Conservation (phyloP, 179 eudicot species). For the Nepenthes alata region DNA sequence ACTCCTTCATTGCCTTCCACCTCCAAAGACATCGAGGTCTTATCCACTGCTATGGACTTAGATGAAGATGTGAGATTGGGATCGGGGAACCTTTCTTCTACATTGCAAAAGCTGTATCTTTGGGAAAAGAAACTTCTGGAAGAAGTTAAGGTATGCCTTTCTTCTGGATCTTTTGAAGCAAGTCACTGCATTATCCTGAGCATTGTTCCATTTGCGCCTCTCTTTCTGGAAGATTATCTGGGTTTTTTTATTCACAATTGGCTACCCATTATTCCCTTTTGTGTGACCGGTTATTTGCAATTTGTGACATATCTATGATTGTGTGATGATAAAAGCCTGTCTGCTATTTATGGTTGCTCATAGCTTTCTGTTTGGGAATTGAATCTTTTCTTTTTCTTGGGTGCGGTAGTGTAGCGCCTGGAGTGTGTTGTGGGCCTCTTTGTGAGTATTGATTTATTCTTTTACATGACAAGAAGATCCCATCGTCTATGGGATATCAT, state of each 20-base stretch:
- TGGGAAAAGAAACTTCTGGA: conserved; percentile 96
- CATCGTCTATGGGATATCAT: not conserved
- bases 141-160: conserved; percentile 65
- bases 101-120: conserved; percentile 70
- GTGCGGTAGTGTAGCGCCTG: too few species aligned
- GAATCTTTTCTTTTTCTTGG: too few species aligned
- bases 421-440: too few species aligned
- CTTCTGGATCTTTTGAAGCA: not conserved
- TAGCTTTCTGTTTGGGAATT: too few species aligned
- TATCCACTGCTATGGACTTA: conserved; percentile 14
- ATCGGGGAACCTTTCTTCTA: conserved; percentile 63
- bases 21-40: conserved; percentile 27
- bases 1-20: conserved; percentile 55
- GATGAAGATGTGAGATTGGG: conserved; percentile 45
- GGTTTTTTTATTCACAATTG: too few species aligned
- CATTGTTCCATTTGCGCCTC: not conserved
- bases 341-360: too few species aligned
- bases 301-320: too few species aligned
- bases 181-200: not conserved
- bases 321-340: too few species aligned
- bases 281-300: too few species aligned
- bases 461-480: not conserved
- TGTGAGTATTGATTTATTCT: too few species aligned
- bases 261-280: too few species aligned
- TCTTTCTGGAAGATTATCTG: too few species aligned